Evolutionary conservation across 2,329 filamentous ascomycete genomes (phyloP).

Genomic region (Nigrospora osmanthi): DNA sequence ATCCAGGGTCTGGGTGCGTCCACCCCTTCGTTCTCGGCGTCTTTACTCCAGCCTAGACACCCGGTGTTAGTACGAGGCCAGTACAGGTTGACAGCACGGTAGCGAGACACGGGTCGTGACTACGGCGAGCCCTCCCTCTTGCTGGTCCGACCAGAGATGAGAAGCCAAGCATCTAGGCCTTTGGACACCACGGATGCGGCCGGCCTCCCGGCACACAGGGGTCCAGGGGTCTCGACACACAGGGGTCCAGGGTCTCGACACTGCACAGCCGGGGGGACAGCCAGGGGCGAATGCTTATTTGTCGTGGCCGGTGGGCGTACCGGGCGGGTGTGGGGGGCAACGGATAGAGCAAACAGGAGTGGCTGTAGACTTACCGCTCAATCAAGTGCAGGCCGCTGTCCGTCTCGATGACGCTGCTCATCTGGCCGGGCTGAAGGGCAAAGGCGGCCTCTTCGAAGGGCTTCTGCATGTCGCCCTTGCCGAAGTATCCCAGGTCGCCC

Average conservation of each 20-base stretch:
- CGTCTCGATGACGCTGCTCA: slow-evolving; percentile 83
- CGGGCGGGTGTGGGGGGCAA: neutral
- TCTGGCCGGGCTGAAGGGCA: slow-evolving; percentile 75
- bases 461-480: slow-evolving; percentile 93
- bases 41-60: neutral
- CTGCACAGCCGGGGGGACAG: too few species aligned
- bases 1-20: too few species aligned
- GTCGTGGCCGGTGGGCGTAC: neutral
- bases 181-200: too few species aligned
- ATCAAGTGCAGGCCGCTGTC: slow-evolving; percentile 94
- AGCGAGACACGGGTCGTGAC: neutral
- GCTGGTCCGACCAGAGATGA: neutral
- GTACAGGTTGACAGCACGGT: neutral
- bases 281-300: neutral
- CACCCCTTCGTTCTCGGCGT: neutral
- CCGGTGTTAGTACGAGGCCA: neutral
- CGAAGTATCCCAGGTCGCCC: slow-evolving; percentile 93
- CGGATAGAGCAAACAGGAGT: neutral
- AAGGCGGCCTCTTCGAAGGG: slow-evolving; percentile 97
- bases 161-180: neutral
- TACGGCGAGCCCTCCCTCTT: neutral
- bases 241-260: too few species aligned
- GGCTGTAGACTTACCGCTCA: slow-evolving; percentile 42
- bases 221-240: too few species aligned
- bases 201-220: too few species aligned